These are phyloP conservation scores for Termitomyces sp. DNA, from an alignment of 768 basidiomycete species.

Conservation along the genomic window DNA sequence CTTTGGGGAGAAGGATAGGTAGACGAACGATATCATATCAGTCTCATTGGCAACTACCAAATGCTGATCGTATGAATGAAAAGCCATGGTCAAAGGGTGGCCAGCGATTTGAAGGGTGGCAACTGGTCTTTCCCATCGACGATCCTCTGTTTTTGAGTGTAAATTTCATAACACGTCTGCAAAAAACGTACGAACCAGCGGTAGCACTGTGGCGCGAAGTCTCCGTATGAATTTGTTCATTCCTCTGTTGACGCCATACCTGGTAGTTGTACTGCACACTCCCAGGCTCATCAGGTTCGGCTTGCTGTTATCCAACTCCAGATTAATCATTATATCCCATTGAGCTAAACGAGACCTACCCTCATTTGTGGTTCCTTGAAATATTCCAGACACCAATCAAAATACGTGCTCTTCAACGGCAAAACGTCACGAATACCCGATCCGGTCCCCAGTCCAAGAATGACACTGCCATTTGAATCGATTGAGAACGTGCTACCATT, in stretches of 20 bases:
- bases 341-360: slow-evolving; percentile 37
- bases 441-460: slow-evolving; percentile 75
- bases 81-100: slow-evolving; percentile 69
- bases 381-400: slow-evolving; percentile 95
- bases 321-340: slow-evolving; percentile 10
- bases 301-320: slow-evolving; percentile 49
- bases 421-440: slow-evolving; percentile 77
- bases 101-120: slow-evolving; percentile 54
- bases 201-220: slow-evolving; percentile 64
- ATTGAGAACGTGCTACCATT: slow-evolving; percentile 74
- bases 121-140: slow-evolving; percentile 70
- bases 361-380: slow-evolving; percentile 99
- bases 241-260: slow-evolving; percentile 88
- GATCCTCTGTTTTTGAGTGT: slow-evolving; percentile 35
- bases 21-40: slow-evolving; percentile 74
- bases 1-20: not conserved
- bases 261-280: slow-evolving; percentile 93
- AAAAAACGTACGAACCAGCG: slow-evolving; percentile 51
- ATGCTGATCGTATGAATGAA: slow-evolving; percentile 92
- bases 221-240: slow-evolving; percentile 70
- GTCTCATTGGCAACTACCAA: slow-evolving; percentile 80
- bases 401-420: slow-evolving; percentile 88
- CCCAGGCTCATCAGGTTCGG: slow-evolving; percentile 94
- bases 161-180: not conserved
- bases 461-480: slow-evolving; percentile 64